These are phyloP conservation scores for Saccharomycopsis phalli DNA, from an alignment of 1,139 yeast genomes.

Conservation along the genomic window DNA sequence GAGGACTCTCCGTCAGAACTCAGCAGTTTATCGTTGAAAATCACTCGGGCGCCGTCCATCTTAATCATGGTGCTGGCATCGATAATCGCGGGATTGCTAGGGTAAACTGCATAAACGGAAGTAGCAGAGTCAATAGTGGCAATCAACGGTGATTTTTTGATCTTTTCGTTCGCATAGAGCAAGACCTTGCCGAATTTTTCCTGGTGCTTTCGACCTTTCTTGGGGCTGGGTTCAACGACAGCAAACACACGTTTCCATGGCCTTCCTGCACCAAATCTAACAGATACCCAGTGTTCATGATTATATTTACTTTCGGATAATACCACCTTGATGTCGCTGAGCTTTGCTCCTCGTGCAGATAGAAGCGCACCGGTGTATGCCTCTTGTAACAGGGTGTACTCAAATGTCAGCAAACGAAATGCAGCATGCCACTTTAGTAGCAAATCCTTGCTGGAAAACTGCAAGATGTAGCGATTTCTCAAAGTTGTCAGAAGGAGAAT, in stretches of 20 bases:
- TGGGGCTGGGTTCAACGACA: slow-evolving; percentile 61
- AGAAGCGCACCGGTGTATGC: slow-evolving; percentile 82
- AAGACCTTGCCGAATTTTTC: slow-evolving; percentile 28
- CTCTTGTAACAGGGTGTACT: slow-evolving; percentile 62
- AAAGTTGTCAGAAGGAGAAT: slow-evolving; percentile 84
- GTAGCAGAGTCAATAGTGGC: slow-evolving; percentile 67
- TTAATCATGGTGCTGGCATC: slow-evolving; percentile 85
- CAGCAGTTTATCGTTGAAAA: slow-evolving; percentile 42
- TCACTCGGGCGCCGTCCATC: slow-evolving; percentile 73
- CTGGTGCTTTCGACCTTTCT: slow-evolving; percentile 30
- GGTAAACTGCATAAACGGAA: slow-evolving; percentile 87
- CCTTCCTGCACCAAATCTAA: slow-evolving; percentile 93
- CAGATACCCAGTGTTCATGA: slow-evolving; percentile 93
- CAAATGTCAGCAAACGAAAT: slow-evolving; percentile 58
- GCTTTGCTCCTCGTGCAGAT: slow-evolving; percentile 64
- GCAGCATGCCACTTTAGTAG: slow-evolving; percentile 59
- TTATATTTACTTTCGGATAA: slow-evolving; percentile 67
- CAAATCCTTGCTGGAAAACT: slow-evolving; percentile 53
- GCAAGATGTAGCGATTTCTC: slow-evolving; percentile 71
- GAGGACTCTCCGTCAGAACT: slow-evolving; percentile 54
- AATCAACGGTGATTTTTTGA: slow-evolving; percentile 64
- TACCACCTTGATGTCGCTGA: slow-evolving; percentile 68
- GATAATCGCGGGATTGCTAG: slow-evolving; percentile 69
- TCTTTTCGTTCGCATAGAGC: slow-evolving; percentile 56
- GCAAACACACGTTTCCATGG: slow-evolving; percentile 96